Evolutionary conservation across 148 eudicot species (phyloP).

Genomic region (Nepenthes mirabilis): DNA sequence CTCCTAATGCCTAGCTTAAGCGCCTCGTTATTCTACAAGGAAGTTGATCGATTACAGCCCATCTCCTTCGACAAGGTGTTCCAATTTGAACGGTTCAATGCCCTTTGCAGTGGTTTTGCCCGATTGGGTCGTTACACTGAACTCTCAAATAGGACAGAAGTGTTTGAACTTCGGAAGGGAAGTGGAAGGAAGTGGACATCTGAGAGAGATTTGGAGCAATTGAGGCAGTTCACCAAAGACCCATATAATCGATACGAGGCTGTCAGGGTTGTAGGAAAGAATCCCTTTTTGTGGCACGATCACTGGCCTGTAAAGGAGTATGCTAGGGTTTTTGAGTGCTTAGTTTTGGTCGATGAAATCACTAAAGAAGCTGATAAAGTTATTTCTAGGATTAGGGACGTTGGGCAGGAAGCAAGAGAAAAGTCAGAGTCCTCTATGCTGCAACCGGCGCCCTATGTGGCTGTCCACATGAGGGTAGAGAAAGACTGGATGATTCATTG

Average conservation of each 20-base stretch:
- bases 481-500: constrained; percentile 99
- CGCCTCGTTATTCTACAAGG: constrained; percentile 91
- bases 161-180: constrained; percentile 61
- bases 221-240: constrained; percentile 34
- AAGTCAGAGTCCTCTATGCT: neutral
- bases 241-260: constrained; percentile 45
- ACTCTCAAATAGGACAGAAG: constrained; percentile 28
- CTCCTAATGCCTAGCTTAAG: constrained; percentile 91
- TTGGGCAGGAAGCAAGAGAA: constrained; percentile 22
- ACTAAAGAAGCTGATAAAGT: constrained; percentile 69
- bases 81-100: constrained; percentile 53
- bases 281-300: constrained; percentile 96
- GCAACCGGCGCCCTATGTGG: constrained; percentile 41
- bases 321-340: constrained; percentile 70
- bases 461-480: constrained; percentile 96
- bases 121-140: constrained; percentile 53
- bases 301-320: constrained; percentile 93
- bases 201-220: constrained; percentile 67
- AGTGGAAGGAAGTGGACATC: constrained; percentile 90
- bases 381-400: constrained; percentile 49
- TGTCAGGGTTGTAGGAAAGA: constrained; percentile 56
- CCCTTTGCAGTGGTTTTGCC: constrained; percentile 67
- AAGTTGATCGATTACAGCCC: constrained; percentile 58
- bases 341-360: constrained; percentile 68
- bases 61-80: constrained; percentile 79